These are phyloP conservation scores for Candida germanica DNA, from an alignment of 805 yeast genomes.

Conservation along the genomic window DNA sequence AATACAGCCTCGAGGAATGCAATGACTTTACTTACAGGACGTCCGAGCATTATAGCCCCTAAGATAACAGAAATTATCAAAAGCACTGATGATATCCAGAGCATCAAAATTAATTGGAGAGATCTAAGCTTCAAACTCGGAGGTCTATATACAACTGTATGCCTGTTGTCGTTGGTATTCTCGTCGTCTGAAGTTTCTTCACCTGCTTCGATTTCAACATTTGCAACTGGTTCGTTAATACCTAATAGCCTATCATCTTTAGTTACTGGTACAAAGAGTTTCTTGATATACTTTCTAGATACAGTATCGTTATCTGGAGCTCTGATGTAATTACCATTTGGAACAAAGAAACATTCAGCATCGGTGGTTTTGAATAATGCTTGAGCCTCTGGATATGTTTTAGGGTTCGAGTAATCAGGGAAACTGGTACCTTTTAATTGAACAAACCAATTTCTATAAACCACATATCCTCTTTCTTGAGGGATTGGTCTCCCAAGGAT, in stretches of 20 bases:
- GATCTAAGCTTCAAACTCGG: constrained; percentile 67
- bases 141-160: constrained; percentile 83
- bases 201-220: background rate
- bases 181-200: constrained; percentile 29
- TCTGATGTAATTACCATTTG: constrained; percentile 77
- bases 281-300: constrained; percentile 59
- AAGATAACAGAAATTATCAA: constrained; percentile 22
- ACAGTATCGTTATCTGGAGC: constrained; percentile 85
- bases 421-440: constrained; percentile 35
- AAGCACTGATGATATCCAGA: constrained; percentile 47
- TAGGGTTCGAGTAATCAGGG: constrained; percentile 57
- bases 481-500: constrained; percentile 60
- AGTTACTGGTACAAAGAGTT: constrained; percentile 79
- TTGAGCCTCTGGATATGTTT: constrained; percentile 44
- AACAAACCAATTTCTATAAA: constrained; percentile 50
- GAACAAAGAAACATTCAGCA: constrained; percentile 59
- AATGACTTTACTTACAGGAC: constrained; percentile 17
- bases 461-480: constrained; percentile 66
- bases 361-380: constrained; percentile 41
- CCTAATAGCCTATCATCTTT: constrained; percentile 62
- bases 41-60: constrained; percentile 27
- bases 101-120: constrained; percentile 39
- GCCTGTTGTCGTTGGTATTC: constrained; percentile 38
- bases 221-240: constrained; percentile 3
- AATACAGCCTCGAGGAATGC: constrained; percentile 1